These are phyloP conservation scores for Globisporangium apiculatum DNA, from an alignment of 352 stramenopile species.

Conservation along the genomic window DNA sequence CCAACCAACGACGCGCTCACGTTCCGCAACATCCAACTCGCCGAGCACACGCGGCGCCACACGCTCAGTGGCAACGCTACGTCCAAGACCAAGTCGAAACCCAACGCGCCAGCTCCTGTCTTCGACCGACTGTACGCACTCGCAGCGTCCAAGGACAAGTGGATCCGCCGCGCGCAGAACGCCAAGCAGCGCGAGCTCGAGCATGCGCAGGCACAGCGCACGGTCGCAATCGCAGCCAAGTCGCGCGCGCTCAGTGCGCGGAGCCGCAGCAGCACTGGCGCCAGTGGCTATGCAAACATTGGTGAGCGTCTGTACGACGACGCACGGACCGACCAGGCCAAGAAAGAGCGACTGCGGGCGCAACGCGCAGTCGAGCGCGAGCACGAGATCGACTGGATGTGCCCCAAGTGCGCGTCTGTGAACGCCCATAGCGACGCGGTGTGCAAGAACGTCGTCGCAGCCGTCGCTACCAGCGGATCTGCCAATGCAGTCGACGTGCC, in stretches of 20 bases:
- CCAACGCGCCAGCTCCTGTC: slow-evolving; percentile 19
- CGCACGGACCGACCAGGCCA: slow-evolving; percentile 56
- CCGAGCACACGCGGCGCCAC: slow-evolving; percentile 19
- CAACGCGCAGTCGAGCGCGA: slow-evolving; percentile 35
- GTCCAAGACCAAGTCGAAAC: slow-evolving; percentile 20
- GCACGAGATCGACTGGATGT: slow-evolving; percentile 68
- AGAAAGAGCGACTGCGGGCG: slow-evolving; percentile 42
- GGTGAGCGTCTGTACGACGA: slow-evolving; percentile 70
- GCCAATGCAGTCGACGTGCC: slow-evolving; percentile 1
- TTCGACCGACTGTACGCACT: slow-evolving; percentile 66
- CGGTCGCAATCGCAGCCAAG: slow-evolving; percentile 53
- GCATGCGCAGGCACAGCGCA: slow-evolving; percentile 31
- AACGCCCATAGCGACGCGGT: slow-evolving; percentile 49
- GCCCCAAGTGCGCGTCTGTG: slow-evolving; percentile 59
- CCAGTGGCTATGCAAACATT: slow-evolving; percentile 43
- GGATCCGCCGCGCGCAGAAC: slow-evolving; percentile 64
- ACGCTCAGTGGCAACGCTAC: slow-evolving; percentile 4
- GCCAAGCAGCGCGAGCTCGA: slow-evolving; percentile 49
- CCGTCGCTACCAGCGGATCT: background rate
- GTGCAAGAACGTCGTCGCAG: slow-evolving; percentile 48
- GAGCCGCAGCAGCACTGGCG: slow-evolving; percentile 22
- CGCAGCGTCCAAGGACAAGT: slow-evolving; percentile 65
- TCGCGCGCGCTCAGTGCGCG: slow-evolving; percentile 49
- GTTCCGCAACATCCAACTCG: slow-evolving; percentile 28
- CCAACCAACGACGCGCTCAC: slow-evolving; percentile 16